A percentile compares a stretch with the other conserved stretches of the same genome.
These are phyloP conservation scores for Diplodia scrobiculata DNA, from an alignment of 2,329 filamentous ascomycete genomes.

Conservation along the genomic window DNA sequence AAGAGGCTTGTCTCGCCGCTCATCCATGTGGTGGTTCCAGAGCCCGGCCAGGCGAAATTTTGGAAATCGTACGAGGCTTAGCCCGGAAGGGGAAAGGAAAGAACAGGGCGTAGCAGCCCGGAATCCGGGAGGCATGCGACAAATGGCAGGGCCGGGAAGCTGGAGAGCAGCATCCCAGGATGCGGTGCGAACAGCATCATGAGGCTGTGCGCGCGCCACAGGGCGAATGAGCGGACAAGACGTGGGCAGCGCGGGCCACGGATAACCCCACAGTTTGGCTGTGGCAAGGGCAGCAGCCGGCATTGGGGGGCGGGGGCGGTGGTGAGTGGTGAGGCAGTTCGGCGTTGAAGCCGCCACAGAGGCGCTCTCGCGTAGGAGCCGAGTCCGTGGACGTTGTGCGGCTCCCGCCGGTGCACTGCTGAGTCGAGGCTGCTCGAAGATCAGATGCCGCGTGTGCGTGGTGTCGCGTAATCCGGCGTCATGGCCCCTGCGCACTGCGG, in stretches of 20 bases:
- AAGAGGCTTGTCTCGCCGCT: not conserved
- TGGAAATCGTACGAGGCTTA: conserved; percentile 5
- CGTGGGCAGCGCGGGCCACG: not conserved
- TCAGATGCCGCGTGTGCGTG: conserved; percentile 19
- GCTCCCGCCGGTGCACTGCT: not conserved
- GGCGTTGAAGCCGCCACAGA: conserved; percentile 15
- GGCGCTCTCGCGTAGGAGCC: conserved; percentile 17
- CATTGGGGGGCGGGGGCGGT: not conserved
- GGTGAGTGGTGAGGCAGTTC: not conserved
- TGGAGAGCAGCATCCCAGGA: not conserved
- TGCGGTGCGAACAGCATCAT: conserved; percentile 17
- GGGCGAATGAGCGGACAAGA: not conserved
- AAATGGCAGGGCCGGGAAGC: not conserved
- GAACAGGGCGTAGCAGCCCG: not conserved
- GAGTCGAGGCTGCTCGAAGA: conserved; percentile 25
- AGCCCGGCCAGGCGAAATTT: not conserved
- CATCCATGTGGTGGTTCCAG: not conserved
- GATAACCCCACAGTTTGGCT: not conserved
- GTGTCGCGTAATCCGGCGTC: conserved; percentile 23
- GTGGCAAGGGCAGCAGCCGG: not conserved
- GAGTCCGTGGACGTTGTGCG: conserved; percentile 13
- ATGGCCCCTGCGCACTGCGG: conserved; percentile 14
- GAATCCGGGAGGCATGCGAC: conserved; percentile 5
- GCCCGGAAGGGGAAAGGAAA: not conserved
- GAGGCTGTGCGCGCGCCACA: conserved; percentile 22